Evolutionary conservation across 2,329 filamentous ascomycete genomes (phyloP).

Genomic region (Nothophoma quercina): DNA sequence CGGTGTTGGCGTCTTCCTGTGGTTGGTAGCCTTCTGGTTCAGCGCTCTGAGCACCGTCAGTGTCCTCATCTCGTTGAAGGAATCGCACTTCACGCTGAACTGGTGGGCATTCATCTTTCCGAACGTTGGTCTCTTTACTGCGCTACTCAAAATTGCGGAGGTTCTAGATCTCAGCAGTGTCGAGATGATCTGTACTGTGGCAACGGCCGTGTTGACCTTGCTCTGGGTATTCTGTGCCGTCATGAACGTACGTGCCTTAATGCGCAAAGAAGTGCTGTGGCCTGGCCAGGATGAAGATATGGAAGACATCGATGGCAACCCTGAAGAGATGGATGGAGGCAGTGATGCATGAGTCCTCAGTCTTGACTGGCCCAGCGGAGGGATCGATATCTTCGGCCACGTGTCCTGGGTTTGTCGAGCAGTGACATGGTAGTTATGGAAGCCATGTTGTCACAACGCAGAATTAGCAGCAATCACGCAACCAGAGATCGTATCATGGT

Average conservation of each 20-base stretch:
- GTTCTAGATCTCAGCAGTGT: slow-evolving; percentile 60
- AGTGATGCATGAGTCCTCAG: not conserved
- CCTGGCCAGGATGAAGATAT: slow-evolving; percentile 68
- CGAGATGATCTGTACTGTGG: slow-evolving; percentile 61
- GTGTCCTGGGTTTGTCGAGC: too few relatives aligned
- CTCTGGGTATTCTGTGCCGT: slow-evolving; percentile 64
- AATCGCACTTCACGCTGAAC: slow-evolving; percentile 48
- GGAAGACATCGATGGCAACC: slow-evolving; percentile 39
- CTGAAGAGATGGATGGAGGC: not conserved
- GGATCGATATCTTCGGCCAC: too few relatives aligned
- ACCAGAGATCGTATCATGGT: too few relatives aligned
- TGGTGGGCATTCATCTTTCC: slow-evolving; percentile 70
- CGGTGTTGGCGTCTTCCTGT: slow-evolving; percentile 55
- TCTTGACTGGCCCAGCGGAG: too few relatives aligned
- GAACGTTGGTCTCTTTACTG: slow-evolving; percentile 66
- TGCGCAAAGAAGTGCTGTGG: slow-evolving; percentile 58
- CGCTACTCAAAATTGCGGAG: slow-evolving; percentile 62
- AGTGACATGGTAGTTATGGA: not conserved
- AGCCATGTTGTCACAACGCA: not conserved
- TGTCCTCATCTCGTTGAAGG: slow-evolving; percentile 46
- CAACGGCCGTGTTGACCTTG: slow-evolving; percentile 62
- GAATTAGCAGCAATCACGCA: not conserved
- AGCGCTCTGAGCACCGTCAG: slow-evolving; percentile 53
- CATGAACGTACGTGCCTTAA: slow-evolving; percentile 60
- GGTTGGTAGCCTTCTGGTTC: slow-evolving; percentile 60